Conservation (phyloP, 768 basidiomycete genomes). For the Scleroderma citrinum region DNA sequence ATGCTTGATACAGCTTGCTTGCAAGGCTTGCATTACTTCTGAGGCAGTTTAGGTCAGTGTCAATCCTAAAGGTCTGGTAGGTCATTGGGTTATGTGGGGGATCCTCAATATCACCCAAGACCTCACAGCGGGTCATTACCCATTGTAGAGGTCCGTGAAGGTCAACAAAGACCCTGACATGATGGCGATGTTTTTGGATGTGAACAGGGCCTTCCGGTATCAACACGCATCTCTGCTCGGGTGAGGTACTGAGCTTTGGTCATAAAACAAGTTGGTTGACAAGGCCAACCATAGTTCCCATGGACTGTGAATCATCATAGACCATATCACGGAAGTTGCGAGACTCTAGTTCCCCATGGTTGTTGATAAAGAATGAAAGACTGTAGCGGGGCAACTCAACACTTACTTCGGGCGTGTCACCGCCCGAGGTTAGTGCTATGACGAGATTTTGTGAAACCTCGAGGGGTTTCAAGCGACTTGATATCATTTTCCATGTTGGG, state of each 20-base stretch:
- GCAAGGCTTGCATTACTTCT: constrained; percentile 20
- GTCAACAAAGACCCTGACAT: constrained; percentile 14
- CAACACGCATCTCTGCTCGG: constrained; percentile 25
- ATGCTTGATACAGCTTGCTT: constrained; percentile 32
- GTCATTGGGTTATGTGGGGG: constrained; percentile 3
- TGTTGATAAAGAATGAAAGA: constrained; percentile 35
- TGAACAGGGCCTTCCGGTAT: constrained; percentile 33
- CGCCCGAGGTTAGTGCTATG: constrained; percentile 6
- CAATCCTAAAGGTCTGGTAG: constrained; percentile 27
- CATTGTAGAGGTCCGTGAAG: neutral
- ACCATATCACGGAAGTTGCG: constrained; percentile 37
- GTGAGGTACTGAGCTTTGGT: constrained; percentile 6
- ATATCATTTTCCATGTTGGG: constrained; percentile 22
- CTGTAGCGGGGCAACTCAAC: constrained; percentile 36
- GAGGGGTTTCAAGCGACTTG: constrained; percentile 16
- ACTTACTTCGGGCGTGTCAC: constrained; percentile 11
- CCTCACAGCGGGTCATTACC: too few relatives aligned
- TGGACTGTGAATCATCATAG: constrained; percentile 35
- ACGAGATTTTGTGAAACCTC: constrained; percentile 20
- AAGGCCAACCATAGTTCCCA: constrained; percentile 42
- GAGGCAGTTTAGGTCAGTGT: constrained; percentile 27
- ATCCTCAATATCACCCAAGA: too few relatives aligned
- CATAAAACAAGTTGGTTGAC: constrained; percentile 36
- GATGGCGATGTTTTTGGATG: constrained; percentile 5
- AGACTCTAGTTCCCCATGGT: constrained; percentile 32